Conservation (phyloP, 768 basidiomycete species). For the Xerocomellus chrysenteron region DNA sequence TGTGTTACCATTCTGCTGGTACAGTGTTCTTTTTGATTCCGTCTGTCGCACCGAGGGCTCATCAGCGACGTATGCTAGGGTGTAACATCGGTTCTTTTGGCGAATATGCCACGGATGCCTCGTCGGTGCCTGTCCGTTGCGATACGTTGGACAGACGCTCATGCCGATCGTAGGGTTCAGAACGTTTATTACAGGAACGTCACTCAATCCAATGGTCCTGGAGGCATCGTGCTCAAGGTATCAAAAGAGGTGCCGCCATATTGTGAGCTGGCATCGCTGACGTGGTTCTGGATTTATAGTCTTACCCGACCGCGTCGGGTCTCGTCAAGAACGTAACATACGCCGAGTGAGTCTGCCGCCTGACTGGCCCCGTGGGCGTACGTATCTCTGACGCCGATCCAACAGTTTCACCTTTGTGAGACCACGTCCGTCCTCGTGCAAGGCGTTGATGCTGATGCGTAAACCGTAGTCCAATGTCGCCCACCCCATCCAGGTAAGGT, state of each 20-base stretch:
- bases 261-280: not conserved
- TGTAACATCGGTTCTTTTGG: constrained; percentile 18
- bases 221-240: constrained; percentile 12
- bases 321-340: constrained; percentile 10
- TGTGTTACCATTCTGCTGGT: constrained; percentile 11
- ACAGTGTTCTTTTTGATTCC: not conserved
- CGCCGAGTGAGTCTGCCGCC: constrained; percentile 1
- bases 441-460: not conserved
- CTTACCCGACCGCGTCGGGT: constrained; percentile 10
- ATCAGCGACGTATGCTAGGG: constrained; percentile 1
- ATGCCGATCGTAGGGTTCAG: constrained; percentile 3
- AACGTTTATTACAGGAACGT: constrained; percentile 12
- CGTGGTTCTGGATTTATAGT: not conserved
- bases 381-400: not conserved
- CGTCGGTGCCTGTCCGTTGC: not conserved
- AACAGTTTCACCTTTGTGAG: constrained; percentile 15
- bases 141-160: not conserved
- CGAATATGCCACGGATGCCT: not conserved
- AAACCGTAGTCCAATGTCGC: not conserved
- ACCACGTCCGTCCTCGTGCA: too few species aligned
- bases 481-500: constrained; percentile 11
- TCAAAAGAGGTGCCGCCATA: not conserved
- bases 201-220: not conserved
- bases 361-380: not conserved
- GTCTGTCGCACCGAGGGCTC: not conserved